Evolutionary conservation across 495 filamentous ascomycete genomes (phyloP).

Genomic region (Diplogelasinospora grovesii): DNA sequence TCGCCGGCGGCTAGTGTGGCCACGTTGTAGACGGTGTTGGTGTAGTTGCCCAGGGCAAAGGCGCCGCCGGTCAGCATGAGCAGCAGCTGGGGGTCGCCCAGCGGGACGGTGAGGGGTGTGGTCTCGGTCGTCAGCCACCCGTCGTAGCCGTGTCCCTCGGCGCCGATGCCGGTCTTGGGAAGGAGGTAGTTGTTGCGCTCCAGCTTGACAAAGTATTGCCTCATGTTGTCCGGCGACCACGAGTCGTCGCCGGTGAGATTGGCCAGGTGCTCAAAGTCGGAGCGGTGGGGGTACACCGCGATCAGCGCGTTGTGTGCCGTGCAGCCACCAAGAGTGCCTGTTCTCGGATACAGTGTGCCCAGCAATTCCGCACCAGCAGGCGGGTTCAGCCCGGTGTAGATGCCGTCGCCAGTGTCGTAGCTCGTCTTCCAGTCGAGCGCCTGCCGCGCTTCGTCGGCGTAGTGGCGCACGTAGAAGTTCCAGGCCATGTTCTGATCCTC

Average conservation of each 20-base stretch:
- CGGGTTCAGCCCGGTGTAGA: constrained; percentile 31
- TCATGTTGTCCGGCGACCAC: constrained; percentile 44
- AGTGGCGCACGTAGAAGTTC: constrained; percentile 43
- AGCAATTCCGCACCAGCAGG: constrained; percentile 37
- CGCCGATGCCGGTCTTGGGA: too few relatives aligned
- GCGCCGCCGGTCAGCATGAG: constrained; percentile 44
- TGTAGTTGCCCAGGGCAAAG: constrained; percentile 42
- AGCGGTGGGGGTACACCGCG: constrained; percentile 32
- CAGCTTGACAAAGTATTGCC: constrained; percentile 40
- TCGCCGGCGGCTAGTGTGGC: constrained; percentile 44
- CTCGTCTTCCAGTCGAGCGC: constrained; percentile 37
- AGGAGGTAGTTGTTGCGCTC: constrained; percentile 50
- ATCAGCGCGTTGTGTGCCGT: constrained; percentile 44
- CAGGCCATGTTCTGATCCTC: constrained; percentile 33
- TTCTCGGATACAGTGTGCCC: constrained; percentile 45
- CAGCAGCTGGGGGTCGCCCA: constrained; percentile 47
- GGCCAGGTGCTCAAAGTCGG: constrained; percentile 40
- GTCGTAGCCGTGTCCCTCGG: constrained; percentile 54
- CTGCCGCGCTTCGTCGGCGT: constrained; percentile 26
- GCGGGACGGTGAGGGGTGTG: constrained; percentile 40
- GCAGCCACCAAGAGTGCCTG: constrained; percentile 44
- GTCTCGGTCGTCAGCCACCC: constrained; percentile 51
- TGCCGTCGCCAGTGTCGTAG: constrained; percentile 27
- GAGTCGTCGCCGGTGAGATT: constrained; percentile 42
- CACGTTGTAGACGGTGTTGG: constrained; percentile 27